Conservation (phyloP, 306 rosid species). For the Trichosanthes cucumerina region DNA sequence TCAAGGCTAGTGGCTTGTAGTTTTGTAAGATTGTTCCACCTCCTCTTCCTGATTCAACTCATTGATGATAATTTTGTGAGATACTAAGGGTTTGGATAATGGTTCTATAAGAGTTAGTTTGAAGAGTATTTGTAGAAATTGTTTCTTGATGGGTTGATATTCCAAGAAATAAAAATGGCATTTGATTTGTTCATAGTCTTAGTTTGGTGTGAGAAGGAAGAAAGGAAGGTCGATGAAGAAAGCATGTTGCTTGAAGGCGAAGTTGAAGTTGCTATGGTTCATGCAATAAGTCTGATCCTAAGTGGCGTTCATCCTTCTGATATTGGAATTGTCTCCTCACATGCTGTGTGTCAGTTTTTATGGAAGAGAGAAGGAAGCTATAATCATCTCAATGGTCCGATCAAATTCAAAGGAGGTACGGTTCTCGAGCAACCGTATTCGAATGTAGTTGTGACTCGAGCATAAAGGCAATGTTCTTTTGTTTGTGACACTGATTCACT, state of each 20-base stretch:
- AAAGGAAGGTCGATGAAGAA: slow-evolving; percentile 95
- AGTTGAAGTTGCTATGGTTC: slow-evolving; percentile 77
- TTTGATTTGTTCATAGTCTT: too few species aligned
- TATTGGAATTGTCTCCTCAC: slow-evolving; percentile 90
- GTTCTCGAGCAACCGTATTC: slow-evolving; percentile 80
- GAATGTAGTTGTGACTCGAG: slow-evolving; percentile 97
- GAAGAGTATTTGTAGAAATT: too few species aligned
- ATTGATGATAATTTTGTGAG: too few species aligned
- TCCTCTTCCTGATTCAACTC: too few species aligned
- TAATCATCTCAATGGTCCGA: slow-evolving; percentile 90
- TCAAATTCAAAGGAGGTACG: slow-evolving; percentile 92
- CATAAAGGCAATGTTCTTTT: slow-evolving; percentile 89
- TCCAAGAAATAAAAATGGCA: too few species aligned
- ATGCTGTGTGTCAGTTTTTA: slow-evolving; percentile 98
- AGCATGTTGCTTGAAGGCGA: slow-evolving; percentile 95
- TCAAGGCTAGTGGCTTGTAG: too few species aligned
- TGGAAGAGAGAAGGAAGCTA: slow-evolving; percentile 96
- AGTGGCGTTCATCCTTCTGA: slow-evolving; percentile 86
- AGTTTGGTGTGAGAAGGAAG: slow-evolving; percentile 80
- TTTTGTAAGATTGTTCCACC: too few species aligned
- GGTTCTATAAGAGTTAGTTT: too few species aligned
- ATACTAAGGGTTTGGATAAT: too few species aligned
- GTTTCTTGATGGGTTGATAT: too few species aligned
- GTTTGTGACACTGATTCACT: slow-evolving; percentile 75
- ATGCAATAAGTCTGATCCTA: slow-evolving; percentile 68